Base-by-base conservation (phyloP, 2,329 filamentous ascomycete genomes). In the Hypoxylon sp. region DNA sequence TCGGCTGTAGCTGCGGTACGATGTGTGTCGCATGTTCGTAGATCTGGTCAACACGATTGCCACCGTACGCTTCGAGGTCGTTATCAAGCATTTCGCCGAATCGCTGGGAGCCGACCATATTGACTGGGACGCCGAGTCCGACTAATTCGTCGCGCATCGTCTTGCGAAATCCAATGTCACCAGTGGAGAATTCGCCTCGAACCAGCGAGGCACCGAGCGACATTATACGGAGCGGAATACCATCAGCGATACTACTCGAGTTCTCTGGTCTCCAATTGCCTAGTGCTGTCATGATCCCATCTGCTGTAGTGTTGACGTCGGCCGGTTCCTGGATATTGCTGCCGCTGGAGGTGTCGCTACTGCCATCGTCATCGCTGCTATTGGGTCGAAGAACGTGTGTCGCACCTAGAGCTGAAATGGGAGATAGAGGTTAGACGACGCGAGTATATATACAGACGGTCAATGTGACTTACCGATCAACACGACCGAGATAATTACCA, bases 21-120 rank as follows among this genome's bases (percentile, higher is more conserved):
- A 76, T 75, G 2, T 57, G 48, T 14, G 54, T 75, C 1, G 77
- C 77, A 46, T 77, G 76, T 17, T 75, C 71, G 57, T 75, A 62
- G 17, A 78, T 76, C 55, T 80, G 73, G 30, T 57, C 68, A 54
- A 80, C 69, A 10, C 70, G 70, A 27, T 75, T 74, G 10, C 78
- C 79, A 14, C 75, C 74, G 56, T 79, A 79, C 0, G 76, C 78
- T 64, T 80, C 79, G 35, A 76, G 66, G 22, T 78, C 74, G 64
- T 80, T 79, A 51, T 79, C 76, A 13, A 71, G 57, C 76, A 79
- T 78, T 8, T 72, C 63, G 6, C 78, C 79, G 31, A 73, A 71
- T 11, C 75, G 71, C 31, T 76, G 75, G 13, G 77, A 76, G 10
- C 79, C 79, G 6, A 80, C 77, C 76, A 79, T 79, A 53, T 78